These are phyloP conservation scores for Dianthus caryophyllus DNA, from an alignment of 148 eudicot genomes.

Conservation along the genomic window DNA sequence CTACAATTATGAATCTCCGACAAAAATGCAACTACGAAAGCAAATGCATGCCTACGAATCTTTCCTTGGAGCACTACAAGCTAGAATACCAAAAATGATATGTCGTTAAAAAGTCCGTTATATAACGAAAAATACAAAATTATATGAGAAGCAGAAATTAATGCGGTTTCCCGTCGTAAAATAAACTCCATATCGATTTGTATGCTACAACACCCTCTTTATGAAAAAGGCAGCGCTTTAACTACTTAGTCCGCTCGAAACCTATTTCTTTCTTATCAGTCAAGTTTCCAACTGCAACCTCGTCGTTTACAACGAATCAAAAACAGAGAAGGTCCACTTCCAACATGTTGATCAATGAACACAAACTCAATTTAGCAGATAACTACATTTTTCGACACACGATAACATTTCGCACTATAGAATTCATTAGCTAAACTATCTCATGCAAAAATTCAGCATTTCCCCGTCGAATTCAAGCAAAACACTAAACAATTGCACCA, in stretches of 20 bases:
- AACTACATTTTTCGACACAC: background rate
- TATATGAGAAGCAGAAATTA: background rate
- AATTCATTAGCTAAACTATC: constrained; percentile 1
- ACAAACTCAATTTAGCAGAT: constrained; percentile 13
- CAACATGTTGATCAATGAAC: background rate
- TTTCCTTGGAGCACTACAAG: background rate
- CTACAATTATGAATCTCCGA: background rate
- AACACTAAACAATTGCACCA: background rate
- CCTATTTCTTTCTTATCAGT: background rate
- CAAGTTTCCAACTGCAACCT: background rate
- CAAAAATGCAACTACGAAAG: background rate
- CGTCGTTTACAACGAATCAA: background rate
- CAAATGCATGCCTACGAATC: background rate
- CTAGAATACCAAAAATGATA: background rate
- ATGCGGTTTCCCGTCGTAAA: background rate
- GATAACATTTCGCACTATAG: background rate
- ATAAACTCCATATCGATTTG: background rate
- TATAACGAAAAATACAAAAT: background rate
- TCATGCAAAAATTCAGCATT: background rate
- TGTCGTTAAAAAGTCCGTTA: background rate
- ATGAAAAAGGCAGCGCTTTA: background rate
- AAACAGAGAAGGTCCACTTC: background rate
- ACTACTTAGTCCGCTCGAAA: background rate
- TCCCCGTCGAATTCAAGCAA: background rate
- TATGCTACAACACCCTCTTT: background rate